Evolutionary conservation across 345 rosid genomes (phyloP).

Genomic region (Salix suchowensis): DNA sequence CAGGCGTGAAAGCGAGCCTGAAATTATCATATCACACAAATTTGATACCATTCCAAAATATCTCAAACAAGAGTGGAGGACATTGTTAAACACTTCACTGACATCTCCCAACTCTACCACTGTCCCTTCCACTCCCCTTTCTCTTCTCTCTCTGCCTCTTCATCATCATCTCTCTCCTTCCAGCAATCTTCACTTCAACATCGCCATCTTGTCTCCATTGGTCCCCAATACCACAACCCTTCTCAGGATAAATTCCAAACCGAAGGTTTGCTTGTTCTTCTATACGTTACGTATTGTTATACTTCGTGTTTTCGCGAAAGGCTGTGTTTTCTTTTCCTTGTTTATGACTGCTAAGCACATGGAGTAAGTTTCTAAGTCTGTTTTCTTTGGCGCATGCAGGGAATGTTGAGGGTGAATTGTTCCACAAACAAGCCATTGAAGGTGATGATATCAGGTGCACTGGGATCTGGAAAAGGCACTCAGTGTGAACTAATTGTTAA

Average conservation of each 20-base stretch:
- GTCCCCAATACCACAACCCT: conserved; percentile 17
- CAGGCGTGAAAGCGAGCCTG: too few species aligned
- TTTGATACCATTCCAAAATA: too few species aligned
- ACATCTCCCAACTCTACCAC: conserved; percentile 26
- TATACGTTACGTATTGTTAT: neutral
- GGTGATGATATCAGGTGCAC: conserved; percentile 94
- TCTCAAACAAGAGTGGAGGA: neutral
- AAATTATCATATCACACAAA: too few species aligned
- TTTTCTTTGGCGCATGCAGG: conserved; percentile 22
- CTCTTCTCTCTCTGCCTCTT: conserved; percentile 21
- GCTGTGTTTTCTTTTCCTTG: neutral
- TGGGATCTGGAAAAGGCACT: conserved; percentile 91
- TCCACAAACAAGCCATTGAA: conserved; percentile 57
- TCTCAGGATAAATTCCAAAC: conserved; percentile 17
- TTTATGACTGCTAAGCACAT: neutral
- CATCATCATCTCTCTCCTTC: conserved; percentile 25
- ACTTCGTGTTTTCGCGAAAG: too few species aligned
- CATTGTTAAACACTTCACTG: conserved; percentile 31
- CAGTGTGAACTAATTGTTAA: conserved; percentile 77
- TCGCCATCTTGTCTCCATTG: conserved; percentile 27
- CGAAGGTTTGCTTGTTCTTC: conserved; percentile 29
- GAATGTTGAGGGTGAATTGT: conserved; percentile 39
- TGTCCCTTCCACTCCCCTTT: conserved; percentile 13
- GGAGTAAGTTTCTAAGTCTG: neutral
- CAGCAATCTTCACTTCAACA: conserved; percentile 12